Conservation (phyloP, 2,329 filamentous ascomycete genomes). For the Metarhizium rileyi region DNA sequence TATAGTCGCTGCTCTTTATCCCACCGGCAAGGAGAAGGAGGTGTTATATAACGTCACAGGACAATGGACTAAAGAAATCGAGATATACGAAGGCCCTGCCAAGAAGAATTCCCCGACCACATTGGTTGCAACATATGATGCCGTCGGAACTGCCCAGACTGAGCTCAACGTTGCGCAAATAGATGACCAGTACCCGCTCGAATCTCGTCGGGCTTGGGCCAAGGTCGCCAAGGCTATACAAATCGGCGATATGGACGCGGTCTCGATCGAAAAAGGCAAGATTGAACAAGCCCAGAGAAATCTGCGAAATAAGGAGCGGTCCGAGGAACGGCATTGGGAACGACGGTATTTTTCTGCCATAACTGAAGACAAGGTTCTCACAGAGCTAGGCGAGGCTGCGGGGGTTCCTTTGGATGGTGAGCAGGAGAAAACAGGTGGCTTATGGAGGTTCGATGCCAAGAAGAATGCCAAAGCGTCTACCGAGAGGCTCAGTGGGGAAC, state of each 20-base stretch:
- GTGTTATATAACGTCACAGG: slow-evolving; percentile 74
- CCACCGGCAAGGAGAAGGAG: slow-evolving; percentile 61
- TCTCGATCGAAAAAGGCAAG: slow-evolving; percentile 69
- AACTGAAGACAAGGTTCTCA: slow-evolving; percentile 35
- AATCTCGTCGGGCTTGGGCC: slow-evolving; percentile 80
- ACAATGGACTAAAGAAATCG: slow-evolving; percentile 81
- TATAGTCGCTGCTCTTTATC: slow-evolving; percentile 66
- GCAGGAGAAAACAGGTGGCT: slow-evolving; percentile 49
- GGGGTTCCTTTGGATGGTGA: slow-evolving; percentile 43
- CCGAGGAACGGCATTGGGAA: slow-evolving; percentile 70
- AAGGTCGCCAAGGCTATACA: slow-evolving; percentile 75
- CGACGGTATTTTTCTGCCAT: slow-evolving; percentile 66
- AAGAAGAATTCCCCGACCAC: slow-evolving; percentile 39
- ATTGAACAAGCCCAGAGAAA: slow-evolving; percentile 83
- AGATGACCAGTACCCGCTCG: slow-evolving; percentile 74
- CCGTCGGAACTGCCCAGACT: slow-evolving; percentile 47
- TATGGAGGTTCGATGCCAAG: slow-evolving; percentile 48
- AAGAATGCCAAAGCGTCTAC: slow-evolving; percentile 30
- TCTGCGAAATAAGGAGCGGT: slow-evolving; percentile 61
- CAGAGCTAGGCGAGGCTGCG: slow-evolving; percentile 32
- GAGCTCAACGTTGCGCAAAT: slow-evolving; percentile 62
- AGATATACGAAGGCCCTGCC: slow-evolving; percentile 57
- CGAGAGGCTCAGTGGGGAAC: slow-evolving; percentile 28
- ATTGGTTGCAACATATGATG: slow-evolving; percentile 51
- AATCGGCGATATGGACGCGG: slow-evolving; percentile 74